Conservation (phyloP, 2,329 filamentous ascomycete species). For the Sporothrix euskadiensis region DNA sequence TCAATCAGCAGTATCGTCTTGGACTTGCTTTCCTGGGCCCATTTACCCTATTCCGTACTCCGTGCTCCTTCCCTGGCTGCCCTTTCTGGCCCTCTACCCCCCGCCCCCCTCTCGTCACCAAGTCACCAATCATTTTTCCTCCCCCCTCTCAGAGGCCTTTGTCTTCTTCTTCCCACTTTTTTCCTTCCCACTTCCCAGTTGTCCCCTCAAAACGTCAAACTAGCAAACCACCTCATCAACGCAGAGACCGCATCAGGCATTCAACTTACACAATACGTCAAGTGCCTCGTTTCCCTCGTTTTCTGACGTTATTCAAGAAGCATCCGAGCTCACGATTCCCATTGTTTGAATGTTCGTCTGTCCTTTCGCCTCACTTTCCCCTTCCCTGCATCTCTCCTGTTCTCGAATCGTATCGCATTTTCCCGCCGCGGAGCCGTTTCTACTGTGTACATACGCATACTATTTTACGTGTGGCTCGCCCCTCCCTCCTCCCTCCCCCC, state of each 20-base stretch:
- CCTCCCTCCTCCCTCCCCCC: slow-evolving; percentile 9
- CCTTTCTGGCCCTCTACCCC: background rate
- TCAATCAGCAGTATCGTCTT: slow-evolving; percentile 11
- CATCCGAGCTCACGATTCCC: background rate
- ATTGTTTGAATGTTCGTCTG: slow-evolving; percentile 13
- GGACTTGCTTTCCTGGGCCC: slow-evolving; percentile 16
- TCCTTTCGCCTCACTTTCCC: background rate
- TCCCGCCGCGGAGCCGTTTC: slow-evolving; percentile 20
- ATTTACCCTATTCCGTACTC: slow-evolving; percentile 6
- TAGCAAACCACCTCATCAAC: slow-evolving; percentile 14
- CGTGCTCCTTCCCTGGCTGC: slow-evolving; percentile 5
- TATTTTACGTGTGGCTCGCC: slow-evolving; percentile 20
- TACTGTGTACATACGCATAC: background rate
- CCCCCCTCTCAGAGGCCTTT: slow-evolving; percentile 24
- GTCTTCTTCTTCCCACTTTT: slow-evolving; percentile 23
- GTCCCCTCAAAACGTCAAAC: slow-evolving; percentile 23
- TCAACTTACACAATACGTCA: background rate
- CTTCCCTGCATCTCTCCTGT: background rate
- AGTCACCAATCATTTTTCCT: slow-evolving; percentile 28
- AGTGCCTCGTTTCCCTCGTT: background rate
- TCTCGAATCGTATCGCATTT: slow-evolving; percentile 24
- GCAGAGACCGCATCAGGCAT: slow-evolving; percentile 1
- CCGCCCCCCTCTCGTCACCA: slow-evolving; percentile 32
- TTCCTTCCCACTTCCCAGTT: slow-evolving; percentile 21
- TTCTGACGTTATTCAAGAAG: background rate